A percentile compares a stretch with the other conserved stretches of the same genome.
Conservation (phyloP, 2,329 filamentous ascomycete genomes). For the Fusarium sp. region DNA sequence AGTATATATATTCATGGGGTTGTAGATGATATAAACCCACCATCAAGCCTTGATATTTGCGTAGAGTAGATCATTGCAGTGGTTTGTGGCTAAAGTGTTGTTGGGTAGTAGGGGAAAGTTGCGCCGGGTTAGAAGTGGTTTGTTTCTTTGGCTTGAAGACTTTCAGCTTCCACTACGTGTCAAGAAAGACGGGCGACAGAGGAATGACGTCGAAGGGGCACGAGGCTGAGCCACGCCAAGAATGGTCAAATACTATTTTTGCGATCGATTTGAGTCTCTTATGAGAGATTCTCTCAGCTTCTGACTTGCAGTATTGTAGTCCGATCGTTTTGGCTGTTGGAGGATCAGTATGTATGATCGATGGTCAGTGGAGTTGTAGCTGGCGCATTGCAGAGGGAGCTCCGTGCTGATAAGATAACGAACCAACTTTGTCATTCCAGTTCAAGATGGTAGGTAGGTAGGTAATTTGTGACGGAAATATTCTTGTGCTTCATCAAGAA, state of each 20-base stretch:
- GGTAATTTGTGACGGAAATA: too few species aligned
- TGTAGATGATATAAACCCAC: slow-evolving; percentile 54
- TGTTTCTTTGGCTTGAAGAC: slow-evolving; percentile 6
- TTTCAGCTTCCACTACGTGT: slow-evolving; percentile 36
- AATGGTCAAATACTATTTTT: background rate
- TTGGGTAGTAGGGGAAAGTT: background rate
- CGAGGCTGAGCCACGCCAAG: slow-evolving; percentile 3
- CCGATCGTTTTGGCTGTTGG: background rate
- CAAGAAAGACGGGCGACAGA: slow-evolving; percentile 34
- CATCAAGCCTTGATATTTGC: slow-evolving; percentile 92
- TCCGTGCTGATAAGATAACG: slow-evolving; percentile 42
- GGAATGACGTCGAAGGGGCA: slow-evolving; percentile 27
- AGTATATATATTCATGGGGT: slow-evolving; percentile 8
- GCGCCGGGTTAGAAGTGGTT: slow-evolving; percentile 16
- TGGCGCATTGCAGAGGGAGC: slow-evolving; percentile 17
- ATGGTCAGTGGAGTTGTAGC: slow-evolving; percentile 19
- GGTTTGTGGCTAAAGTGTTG: background rate
- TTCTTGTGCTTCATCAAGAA: background rate
- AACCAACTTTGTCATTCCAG: slow-evolving; percentile 11
- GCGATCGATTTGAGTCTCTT: background rate
- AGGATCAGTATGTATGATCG: slow-evolving; percentile 4
- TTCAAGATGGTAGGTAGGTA: background rate
- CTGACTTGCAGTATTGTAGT: background rate
- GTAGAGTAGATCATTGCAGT: slow-evolving; percentile 84
- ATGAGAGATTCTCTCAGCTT: background rate